A percentile compares a stretch with the other conserved stretches of the same genome.
These are phyloP conservation scores for Aspergillus pseudoviridinutans DNA, from an alignment of 2,329 filamentous ascomycete species.

Conservation along the genomic window DNA sequence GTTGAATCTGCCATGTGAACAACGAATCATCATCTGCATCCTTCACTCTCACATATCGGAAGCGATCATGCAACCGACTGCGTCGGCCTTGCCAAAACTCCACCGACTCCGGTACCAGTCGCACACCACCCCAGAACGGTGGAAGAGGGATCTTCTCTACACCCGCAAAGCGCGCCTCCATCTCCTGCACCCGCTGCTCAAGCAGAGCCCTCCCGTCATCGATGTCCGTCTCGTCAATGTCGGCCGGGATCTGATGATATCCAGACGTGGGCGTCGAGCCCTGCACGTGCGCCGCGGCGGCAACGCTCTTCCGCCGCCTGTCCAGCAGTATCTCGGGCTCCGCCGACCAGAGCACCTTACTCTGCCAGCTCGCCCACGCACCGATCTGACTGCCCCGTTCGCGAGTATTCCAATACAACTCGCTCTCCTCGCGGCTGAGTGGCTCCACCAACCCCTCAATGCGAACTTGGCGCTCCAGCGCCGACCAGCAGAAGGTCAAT, in stretches of 20 bases:
- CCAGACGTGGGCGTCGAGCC: slow-evolving; percentile 1
- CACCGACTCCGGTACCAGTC: slow-evolving; percentile 77
- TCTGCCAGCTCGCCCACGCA: slow-evolving; percentile 92
- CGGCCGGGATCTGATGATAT: slow-evolving; percentile 19
- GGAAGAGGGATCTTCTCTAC: slow-evolving; percentile 81
- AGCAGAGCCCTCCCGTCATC: slow-evolving; percentile 70
- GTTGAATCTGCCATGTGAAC: slow-evolving; percentile 38
- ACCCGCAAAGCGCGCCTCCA: slow-evolving; percentile 70
- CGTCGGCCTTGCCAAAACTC: slow-evolving; percentile 97
- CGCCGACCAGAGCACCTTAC: slow-evolving; percentile 59
- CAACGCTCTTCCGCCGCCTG: slow-evolving; percentile 23
- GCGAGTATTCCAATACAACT: slow-evolving; percentile 60
- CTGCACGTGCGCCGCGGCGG: slow-evolving; percentile 11
- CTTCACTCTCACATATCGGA: slow-evolving; percentile 71
- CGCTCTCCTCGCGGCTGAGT: slow-evolving; percentile 66
- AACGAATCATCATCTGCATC: slow-evolving; percentile 54
- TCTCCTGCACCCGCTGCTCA: slow-evolving; percentile 71
- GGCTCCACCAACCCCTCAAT: slow-evolving; percentile 75
- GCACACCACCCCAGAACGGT: slow-evolving; percentile 88
- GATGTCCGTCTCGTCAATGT: slow-evolving; percentile 34
- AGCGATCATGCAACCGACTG: slow-evolving; percentile 89
- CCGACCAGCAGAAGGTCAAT: slow-evolving; percentile 87
- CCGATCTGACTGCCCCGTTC: slow-evolving; percentile 80
- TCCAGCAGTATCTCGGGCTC: slow-evolving; percentile 24
- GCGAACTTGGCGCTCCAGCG: slow-evolving; percentile 81